Evolutionary conservation across 148 eudicot species (phyloP), one percentile per base, ranked within the genome.

Genomic region (Nepenthes mirabilis): DNA sequence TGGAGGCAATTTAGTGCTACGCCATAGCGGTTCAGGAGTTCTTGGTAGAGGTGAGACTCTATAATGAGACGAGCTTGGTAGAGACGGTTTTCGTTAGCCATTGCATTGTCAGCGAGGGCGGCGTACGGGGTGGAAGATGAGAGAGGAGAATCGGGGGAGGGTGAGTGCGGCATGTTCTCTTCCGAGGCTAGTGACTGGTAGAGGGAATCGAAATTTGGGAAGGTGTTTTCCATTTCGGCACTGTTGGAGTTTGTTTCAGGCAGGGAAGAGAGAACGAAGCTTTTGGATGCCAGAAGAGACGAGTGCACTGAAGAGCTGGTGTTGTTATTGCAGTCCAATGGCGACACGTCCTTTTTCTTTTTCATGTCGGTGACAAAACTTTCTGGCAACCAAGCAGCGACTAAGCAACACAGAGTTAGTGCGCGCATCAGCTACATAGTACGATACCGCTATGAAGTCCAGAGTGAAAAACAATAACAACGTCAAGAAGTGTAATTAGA

Each of bases 21-120:
- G 3, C 60, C 67, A 70, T 90, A 80, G 60, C 86, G 77, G 58
- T 73, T 77, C 43, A 82, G 81, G 60, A 90, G 90, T 35, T 86
- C 75, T 23, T 68, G 67, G 49, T 75, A 71, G 47, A 71, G 90
- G 70, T 85, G 84, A 66, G 76, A 79, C 69, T 88, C 89, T 1
- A 79, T 80, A 47, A 78, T 59, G 61, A 69, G 69, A 52, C 83
- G 68, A 5, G 89, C 81, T 23, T 79, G 75, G 43, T 71, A 69
- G 60, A 74, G 82, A 36, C 79, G 65, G 59, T 71, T 52, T 5
- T 73, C 82, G 9, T 74, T 60, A 10, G 67, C 60, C 40, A 61
- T 10, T 34, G 64, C 60, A 1, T 50, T 62, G 45, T 33, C 36
- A 57, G 66, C 69, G 1, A 75, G 65, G 11, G 71, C 65, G 14